Evolutionary conservation across 2,329 filamentous ascomycete genomes (phyloP), one percentile per base, ranked within the genome.

Genomic region (Trematosphaeria pertusa): DNA sequence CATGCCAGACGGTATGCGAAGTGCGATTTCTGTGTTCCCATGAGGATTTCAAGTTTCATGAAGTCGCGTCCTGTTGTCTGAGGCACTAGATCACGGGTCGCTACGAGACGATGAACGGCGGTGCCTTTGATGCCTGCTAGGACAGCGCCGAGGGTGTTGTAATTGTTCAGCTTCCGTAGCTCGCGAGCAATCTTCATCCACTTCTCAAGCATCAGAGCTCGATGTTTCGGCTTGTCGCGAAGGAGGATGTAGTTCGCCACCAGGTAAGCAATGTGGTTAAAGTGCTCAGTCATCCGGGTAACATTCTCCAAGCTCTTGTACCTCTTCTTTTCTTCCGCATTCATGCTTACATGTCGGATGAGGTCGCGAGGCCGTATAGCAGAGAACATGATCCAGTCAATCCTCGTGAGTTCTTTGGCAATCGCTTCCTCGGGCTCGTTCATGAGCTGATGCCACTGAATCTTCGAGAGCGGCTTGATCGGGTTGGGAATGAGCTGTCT

Each of bases 341-440:
- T 84, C 36, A 97, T 77, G 63, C 87, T 94, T 55, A 97, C 92
- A 66, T 97, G 89, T 4, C 94, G 88, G 32, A 97, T 88, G 37
- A 97, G 85, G 72, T 99, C 94, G 48, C 94, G 89, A 44, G 96
- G 89, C 19, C 91, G 86, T 52, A 97, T 96, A 1, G 91, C 92
- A 41, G 89, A 95, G 71, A 97, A 97, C 88, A 97, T 94, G 70
- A 95, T 86, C 93, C 93, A 97, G 73, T 99, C 94, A 44, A 99
- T 96, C 50, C 93, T 83, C 3, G 94, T 97, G 63, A 99, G 82
- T 71, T 99, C 94, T 49, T 88, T 87, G 12, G 93, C 93, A 57
- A 97, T 87, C 37, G 91, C 84, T 51, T 96, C 89, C 42, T 95
- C 88, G 1, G 88, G 81, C 18, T 87, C 87, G 26, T 89, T 88